Percentiles rank a stretch among this genome's conserved stretches.
Evolutionary conservation across 257 asterid species (phyloP).

Genomic region (Nyctanthes arbortristis): DNA sequence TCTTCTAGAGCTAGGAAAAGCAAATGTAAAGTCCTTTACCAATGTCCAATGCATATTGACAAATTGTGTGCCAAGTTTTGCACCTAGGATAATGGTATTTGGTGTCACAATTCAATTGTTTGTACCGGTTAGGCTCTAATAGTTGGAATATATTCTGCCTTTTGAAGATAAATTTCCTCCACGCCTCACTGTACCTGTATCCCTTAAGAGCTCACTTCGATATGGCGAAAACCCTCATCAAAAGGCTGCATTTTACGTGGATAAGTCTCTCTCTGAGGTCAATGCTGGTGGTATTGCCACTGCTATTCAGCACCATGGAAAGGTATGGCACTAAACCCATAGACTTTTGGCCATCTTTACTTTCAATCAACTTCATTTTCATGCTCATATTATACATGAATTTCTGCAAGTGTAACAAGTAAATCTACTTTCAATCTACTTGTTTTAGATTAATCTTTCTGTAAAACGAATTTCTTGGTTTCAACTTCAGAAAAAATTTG

Average conservation of each 20-base stretch:
- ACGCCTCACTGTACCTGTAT: conserved; percentile 67
- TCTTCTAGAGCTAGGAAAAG: conserved; percentile 10
- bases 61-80: background rate
- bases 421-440: too few species aligned
- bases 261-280: conserved; percentile 92
- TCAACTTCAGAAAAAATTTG: too few species aligned
- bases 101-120: background rate
- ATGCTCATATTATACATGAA: background rate
- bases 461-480: too few species aligned
- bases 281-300: conserved; percentile 95
- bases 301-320: conserved; percentile 90
- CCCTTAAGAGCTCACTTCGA: conserved; percentile 78
- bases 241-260: conserved; percentile 90
- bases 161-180: conserved; percentile 84
- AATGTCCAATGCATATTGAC: conserved; percentile 7
- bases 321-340: conserved; percentile 44
- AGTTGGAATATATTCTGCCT: conserved; percentile 20
- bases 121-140: conserved; percentile 13
- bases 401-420: background rate
- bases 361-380: background rate
- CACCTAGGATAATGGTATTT: too few species aligned
- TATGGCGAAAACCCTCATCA: conserved; percentile 99
- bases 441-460: too few species aligned
- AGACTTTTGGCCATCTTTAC: conserved; percentile 1
- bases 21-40: background rate